Evolutionary conservation across 2,329 filamentous ascomycete genomes (phyloP), one percentile per base, ranked within the genome.

Genomic region (Fragosphaeria purpurea): DNA sequence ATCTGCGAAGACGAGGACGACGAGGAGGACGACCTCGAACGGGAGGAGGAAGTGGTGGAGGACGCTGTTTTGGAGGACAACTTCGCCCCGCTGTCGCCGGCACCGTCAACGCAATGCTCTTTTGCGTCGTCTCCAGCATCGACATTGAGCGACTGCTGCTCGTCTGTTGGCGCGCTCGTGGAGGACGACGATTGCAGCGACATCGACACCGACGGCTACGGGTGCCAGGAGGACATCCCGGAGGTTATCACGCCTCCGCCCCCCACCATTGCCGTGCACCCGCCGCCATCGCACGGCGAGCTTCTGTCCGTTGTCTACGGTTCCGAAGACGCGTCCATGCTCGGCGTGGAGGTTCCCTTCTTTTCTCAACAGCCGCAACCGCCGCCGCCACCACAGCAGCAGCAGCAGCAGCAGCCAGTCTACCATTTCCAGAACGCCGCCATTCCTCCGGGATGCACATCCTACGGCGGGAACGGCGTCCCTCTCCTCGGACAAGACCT

Each of bases 51-150:
- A 44, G 58, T 60, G 30, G 56, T 57, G 44, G 57, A 60, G 55
- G 66, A 69, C 56, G 69, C 73, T 48, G 68, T 71, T 56, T 67
- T 70, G 59, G 63, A 67, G 44, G 64, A 63, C 31, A 34, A 41
- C 34, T 40, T 37, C 9, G 38, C 34, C 22, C 69, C 74, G 33
- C 66, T 74, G 44, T 79, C 76, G 2, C 73, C 75, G n/a, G 65
- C 70, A 13, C 70, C 71, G 3, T 50, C 49, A 7, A n/a, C 13
- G 11, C 31, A 31, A 4, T 50, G 30, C 7, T 47, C 51, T 3
- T 8, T 79, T 31, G 70, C 70, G 22, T 79, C 76, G n/a, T 41
- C 49, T 4, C 46, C 41, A 0, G 39, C 53, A 3, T 47, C 43
- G 46, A 41, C 42, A 13, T 37, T 45, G 33, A 50, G 50, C 47